Base-by-base conservation (phyloP, 306 rosid genomes). In the Cucumis melo region DNA sequence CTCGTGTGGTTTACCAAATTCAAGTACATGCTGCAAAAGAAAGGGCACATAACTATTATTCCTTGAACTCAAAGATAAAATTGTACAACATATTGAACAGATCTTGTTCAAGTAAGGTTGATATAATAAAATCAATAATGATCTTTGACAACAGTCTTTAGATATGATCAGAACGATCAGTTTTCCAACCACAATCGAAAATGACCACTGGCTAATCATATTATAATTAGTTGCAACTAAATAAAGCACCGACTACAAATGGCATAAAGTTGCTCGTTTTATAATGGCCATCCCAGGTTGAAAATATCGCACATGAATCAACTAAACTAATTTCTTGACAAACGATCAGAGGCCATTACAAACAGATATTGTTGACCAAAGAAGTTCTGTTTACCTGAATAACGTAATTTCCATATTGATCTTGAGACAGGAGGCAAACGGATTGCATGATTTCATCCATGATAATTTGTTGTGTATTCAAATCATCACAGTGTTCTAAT, bases 381-480 rank as follows among this genome's bases (percentile, higher is more conserved):
- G 38, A 80, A 78, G 50, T 57, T 61, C 19, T 17, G 24, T 74
- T 60, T 83, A 93, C 98, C 98, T 94, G 99, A 83, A 94, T 92
- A 73, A 94, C 97, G 85, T 94, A 94, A 81, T 94, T 94, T 80
- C 99, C 99, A 78, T 90, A 94, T 81, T 94, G 99, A 86, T 94
- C 99, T 81, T 88, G 99, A 34, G 99, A 91, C 84, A 94, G 83
- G 76, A 80, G 83, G 86, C 96, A 88, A 51, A 94, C 95, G 78
- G 95, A 87, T 77, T 87, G 91, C 99, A 94, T 92, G 82, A 94
- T 86, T 89, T 94, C 97, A 50, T 88, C 96, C 99, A 94, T 94
- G 80, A 94, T 86, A 81, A 88, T 83, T 83, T 88, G 83, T 84
- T 89, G 96, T 0, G 96, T 94, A 13, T 86, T 83, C 78, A 78